Base-by-base conservation (phyloP, 768 basidiomycete genomes). In the Naganishia onofrii region DNA sequence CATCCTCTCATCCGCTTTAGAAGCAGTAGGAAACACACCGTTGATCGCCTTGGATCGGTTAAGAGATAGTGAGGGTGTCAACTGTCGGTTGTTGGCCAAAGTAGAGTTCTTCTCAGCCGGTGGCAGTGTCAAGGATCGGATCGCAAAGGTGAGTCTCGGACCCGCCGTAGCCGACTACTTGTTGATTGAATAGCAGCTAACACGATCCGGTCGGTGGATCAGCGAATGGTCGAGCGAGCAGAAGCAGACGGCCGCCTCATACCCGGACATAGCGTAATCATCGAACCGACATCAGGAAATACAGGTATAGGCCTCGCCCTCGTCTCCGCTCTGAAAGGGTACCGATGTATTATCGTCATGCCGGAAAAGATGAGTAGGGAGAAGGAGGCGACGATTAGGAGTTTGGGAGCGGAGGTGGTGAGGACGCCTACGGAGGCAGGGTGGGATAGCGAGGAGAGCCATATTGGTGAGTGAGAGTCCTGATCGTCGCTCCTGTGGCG, bases 281-380 rank as follows among this genome's bases (percentile, higher is more conserved):
- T 99, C 70, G 96, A 99, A 79, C 92, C 96, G 0, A 96, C 77
- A 2, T 77, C 76, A 68, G 60, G 67, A 31, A 64, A 76, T 68
- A 66, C 56, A 19, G 66, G 93, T 6, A 95, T 99, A 71, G 96
- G 94, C 0, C 84, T 99, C 13, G 94, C 94, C 3, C 86, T 98
- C 84, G 88, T 91, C 0, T 91, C 92, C 74, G 93, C 94, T 15
- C 87, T 98, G 82, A 95, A 94, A 87, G 95, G 77, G 9, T 78
- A 76, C 55, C 42, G 79, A 53, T 83, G 82, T 74, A 82, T 84
- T 70, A 84, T 84, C 68, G 79, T 78, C 12, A 73, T 96, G 81
- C 94, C 94, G 44, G 88, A 92, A 79, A 97, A 97, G 84, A 98
- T 97, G 95, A 93, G 91, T 5, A 80, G 88, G 86, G 95, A 99